A percentile compares a stretch with the other conserved stretches of the same genome.
Evolutionary conservation across 768 basidiomycete species (phyloP).

Genomic region (Amanita inopinata): DNA sequence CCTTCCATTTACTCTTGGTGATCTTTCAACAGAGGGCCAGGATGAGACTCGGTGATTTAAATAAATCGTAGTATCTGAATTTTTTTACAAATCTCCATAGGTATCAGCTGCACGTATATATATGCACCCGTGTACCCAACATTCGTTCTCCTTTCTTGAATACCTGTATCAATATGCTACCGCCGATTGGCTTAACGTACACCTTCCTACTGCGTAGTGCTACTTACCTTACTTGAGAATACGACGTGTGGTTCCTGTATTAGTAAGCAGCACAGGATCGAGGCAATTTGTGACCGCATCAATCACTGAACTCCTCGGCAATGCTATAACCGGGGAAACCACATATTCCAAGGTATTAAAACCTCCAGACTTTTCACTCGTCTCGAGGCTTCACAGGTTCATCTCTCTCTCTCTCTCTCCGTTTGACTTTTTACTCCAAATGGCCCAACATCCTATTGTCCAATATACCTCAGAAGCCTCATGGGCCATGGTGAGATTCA

Average conservation of each 20-base stretch:
- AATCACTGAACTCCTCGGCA: too few species aligned
- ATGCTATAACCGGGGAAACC: background rate
- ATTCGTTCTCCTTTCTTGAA: too few species aligned
- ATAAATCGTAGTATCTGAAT: background rate
- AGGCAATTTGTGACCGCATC: too few species aligned
- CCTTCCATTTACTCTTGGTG: constrained; percentile 55
- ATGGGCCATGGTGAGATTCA: constrained; percentile 64
- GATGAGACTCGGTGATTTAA: constrained; percentile 20
- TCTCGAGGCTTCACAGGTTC: too few species aligned
- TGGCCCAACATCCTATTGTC: constrained; percentile 63
- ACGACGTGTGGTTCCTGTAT: too few species aligned
- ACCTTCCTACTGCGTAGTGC: background rate
- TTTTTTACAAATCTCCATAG: too few species aligned
- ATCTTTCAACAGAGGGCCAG: constrained; percentile 28
- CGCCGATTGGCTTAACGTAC: too few species aligned
- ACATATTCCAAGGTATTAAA: too few species aligned
- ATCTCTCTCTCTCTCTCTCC: background rate
- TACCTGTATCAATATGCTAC: too few species aligned
- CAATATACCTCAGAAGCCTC: constrained; percentile 76
- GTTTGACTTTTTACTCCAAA: constrained; percentile 18
- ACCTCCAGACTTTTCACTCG: too few species aligned
- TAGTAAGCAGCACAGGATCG: too few species aligned
- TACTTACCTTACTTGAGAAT: background rate
- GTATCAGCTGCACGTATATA: background rate
- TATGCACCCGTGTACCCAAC: too few species aligned